These are phyloP conservation scores for Aspergillus bertholletiae DNA, from an alignment of 495 filamentous ascomycete genomes.

Conservation along the genomic window DNA sequence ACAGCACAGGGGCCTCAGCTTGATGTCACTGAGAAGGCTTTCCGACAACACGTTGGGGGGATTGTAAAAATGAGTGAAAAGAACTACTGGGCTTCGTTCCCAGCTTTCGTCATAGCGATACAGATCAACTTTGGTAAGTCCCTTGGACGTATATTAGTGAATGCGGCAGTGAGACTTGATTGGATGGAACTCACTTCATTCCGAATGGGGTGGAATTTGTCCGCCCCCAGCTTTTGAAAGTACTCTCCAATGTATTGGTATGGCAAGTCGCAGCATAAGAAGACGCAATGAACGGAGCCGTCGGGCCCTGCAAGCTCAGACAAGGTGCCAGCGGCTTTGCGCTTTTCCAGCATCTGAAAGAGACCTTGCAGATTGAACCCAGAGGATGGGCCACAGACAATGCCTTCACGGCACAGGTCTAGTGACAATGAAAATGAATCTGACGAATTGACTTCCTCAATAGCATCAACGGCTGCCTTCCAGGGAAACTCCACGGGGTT, in stretches of 20 bases:
- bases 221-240: constrained; percentile 49
- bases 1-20: constrained; percentile 22
- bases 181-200: constrained; percentile 44
- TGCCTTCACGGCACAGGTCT: constrained; percentile 51
- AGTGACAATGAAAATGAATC: constrained; percentile 54
- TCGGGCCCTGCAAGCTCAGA: constrained; percentile 39
- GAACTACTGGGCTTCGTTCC: constrained; percentile 40
- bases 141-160: constrained; percentile 19
- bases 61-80: constrained; percentile 35
- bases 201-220: constrained; percentile 52
- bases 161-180: constrained; percentile 1
- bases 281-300: constrained; percentile 53
- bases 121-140: constrained; percentile 46
- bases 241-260: constrained; percentile 62
- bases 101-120: constrained; percentile 53
- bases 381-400: constrained; percentile 59
- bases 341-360: constrained; percentile 47
- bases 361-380: constrained; percentile 55
- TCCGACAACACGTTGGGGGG: constrained; percentile 22
- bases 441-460: constrained; percentile 51
- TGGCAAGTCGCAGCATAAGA: constrained; percentile 59
- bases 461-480: constrained; percentile 48
- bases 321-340: constrained; percentile 42
- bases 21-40: constrained; percentile 20
- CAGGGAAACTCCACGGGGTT: constrained; percentile 55